These are phyloP conservation scores for Zasmidium cellare DNA, from an alignment of 2,329 filamentous ascomycete genomes.

Conservation along the genomic window DNA sequence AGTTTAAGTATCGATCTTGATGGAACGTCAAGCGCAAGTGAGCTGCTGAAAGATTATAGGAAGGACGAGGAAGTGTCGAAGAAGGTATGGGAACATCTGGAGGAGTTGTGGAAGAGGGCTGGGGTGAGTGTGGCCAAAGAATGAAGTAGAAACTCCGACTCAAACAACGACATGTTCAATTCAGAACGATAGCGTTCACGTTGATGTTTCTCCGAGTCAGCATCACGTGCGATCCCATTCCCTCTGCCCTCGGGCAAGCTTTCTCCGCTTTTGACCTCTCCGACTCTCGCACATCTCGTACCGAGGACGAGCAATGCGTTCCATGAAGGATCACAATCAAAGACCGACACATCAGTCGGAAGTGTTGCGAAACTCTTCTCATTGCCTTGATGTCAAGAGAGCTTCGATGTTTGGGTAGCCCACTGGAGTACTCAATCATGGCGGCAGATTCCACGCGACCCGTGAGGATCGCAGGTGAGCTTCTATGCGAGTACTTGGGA, in stretches of 20 bases:
- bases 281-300: neutral
- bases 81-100: neutral
- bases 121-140: neutral
- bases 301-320: no score
- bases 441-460: slow-evolving; percentile 24
- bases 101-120: neutral
- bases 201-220: neutral
- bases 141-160: no score
- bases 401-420: slow-evolving; percentile 17
- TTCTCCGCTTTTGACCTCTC: neutral
- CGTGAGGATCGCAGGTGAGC: slow-evolving; percentile 31
- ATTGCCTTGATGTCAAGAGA: slow-evolving; percentile 1
- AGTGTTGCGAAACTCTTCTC: no score
- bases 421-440: slow-evolving; percentile 21
- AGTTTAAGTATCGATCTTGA: neutral
- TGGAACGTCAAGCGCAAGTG: neutral
- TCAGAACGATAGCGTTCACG: no score
- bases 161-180: no score
- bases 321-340: neutral
- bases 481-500: neutral
- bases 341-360: neutral
- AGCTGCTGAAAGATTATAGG: neutral
- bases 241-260: neutral
- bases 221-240: neutral
- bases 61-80: neutral